Base-by-base conservation (phyloP, 2,329 filamentous ascomycete genomes). In the Trichophaea hybrida region DNA sequence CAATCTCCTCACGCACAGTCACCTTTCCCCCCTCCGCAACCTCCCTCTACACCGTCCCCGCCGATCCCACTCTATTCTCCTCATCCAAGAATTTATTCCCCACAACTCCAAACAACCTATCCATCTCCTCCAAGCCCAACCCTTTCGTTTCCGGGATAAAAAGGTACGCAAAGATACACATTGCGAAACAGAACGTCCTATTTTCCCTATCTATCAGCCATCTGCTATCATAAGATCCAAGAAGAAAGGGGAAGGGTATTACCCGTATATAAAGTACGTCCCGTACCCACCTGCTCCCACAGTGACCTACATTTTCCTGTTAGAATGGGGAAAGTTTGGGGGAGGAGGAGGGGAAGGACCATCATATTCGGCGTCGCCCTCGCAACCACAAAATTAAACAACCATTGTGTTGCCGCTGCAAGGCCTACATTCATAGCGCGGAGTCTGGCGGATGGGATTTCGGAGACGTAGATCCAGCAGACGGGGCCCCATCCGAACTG, bases 351-450 rank as follows among this genome's bases (percentile, higher is more conserved):
- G 24, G 24, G 24, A 24, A 24, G 24, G 24, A 24, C 75, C 67
- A 86, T 75, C 83, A 87, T 86, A 51, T 78, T 81, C 1, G 83
- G 80, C 2, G 83, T 82, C 37, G 81, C 81, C 59, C 81, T 74
- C 1, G 84, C 83, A 59, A 87, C 81, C 7, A 86, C 78, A 62
- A 87, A 85, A 69, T 88, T 88, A 71, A 87, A 86, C 4, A 87
- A 71, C 83, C 83, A 86, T 68, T 87, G 83, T 0, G 81, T 85
- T 1, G 80, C 81, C 0, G 84, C 83, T 0, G 78, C 83, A 51
- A 87, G 75, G 1, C 83, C 78, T 5, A 87, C 83, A 67, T 86
- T 86, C 65, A 84, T 73, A 15, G 80, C 80, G 58, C 84, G 75
- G 6, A 87, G 74, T 37, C 84, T 75, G 0, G 82, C 81, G 5